phyloP scores from a whole-genome alignment of 257 asterid species.

The Scutellaria barbata region DNA sequence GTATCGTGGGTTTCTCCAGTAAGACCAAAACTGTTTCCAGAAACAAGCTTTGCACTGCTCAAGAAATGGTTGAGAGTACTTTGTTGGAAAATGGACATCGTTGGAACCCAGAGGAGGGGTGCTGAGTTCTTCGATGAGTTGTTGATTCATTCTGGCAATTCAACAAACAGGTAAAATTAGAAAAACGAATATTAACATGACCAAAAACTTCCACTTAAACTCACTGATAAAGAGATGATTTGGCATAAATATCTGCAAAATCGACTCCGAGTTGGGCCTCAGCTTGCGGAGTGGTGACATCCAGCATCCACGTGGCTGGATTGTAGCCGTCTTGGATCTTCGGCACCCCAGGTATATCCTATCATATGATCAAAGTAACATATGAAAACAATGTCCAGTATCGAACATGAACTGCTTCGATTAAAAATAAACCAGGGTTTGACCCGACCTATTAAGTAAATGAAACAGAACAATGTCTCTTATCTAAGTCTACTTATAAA shows the following conservation, averaged over 20 bases:
- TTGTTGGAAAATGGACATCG: slow-evolving; percentile 49
- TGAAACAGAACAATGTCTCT: no score
- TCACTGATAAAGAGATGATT: slow-evolving; percentile 52
- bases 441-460: no score
- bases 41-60: slow-evolving; percentile 61
- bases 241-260: slow-evolving; percentile 52
- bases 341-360: slow-evolving; percentile 56
- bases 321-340: slow-evolving; percentile 52
- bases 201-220: slow-evolving; percentile 3
- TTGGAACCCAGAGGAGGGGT: slow-evolving; percentile 49
- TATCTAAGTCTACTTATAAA: no score
- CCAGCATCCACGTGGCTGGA: slow-evolving; percentile 74
- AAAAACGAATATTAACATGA: background rate
- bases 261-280: slow-evolving; percentile 52
- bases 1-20: slow-evolving; percentile 57
- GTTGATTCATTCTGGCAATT: slow-evolving; percentile 50
- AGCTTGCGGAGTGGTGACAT: slow-evolving; percentile 45
- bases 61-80: slow-evolving; percentile 48
- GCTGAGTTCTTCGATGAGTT: slow-evolving; percentile 52
- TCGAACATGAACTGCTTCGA: no score
- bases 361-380: slow-evolving; percentile 18
- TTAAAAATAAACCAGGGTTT: no score
- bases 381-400: background rate
- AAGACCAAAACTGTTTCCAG: slow-evolving; percentile 62
- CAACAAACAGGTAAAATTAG: background rate